Percentiles rank a stretch among this genome's conserved stretches.
These are phyloP conservation scores for Coniosporium apollinis DNA, from an alignment of 495 filamentous ascomycete genomes.

Conservation along the genomic window DNA sequence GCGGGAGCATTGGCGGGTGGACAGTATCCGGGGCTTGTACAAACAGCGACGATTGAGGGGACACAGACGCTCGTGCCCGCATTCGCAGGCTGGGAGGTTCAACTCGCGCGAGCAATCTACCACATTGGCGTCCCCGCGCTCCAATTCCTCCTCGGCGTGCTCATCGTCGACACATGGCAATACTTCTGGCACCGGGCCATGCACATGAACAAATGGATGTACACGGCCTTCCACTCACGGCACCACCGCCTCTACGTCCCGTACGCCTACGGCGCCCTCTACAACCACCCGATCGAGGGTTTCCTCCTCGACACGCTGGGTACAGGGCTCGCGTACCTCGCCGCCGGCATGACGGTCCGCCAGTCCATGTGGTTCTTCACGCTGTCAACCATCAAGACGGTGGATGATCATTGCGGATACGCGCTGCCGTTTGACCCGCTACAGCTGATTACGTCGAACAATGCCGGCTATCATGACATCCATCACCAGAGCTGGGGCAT, in stretches of 20 bases:
- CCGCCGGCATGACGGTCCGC: slow-evolving; percentile 57
- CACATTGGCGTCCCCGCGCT: slow-evolving; percentile 56
- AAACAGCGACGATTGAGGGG: slow-evolving; percentile 11
- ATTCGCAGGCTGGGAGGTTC: slow-evolving; percentile 59
- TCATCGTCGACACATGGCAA: slow-evolving; percentile 83
- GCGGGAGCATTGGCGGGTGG: slow-evolving; percentile 58
- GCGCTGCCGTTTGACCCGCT: slow-evolving; percentile 88
- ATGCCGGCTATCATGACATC: slow-evolving; percentile 89
- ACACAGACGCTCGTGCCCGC: slow-evolving; percentile 14
- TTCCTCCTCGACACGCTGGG: slow-evolving; percentile 86
- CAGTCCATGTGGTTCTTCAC: slow-evolving; percentile 78
- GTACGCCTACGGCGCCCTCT: slow-evolving; percentile 91
- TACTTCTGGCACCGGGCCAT: slow-evolving; percentile 91
- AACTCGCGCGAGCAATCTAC: slow-evolving; percentile 58
- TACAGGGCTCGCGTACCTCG: slow-evolving; percentile 62
- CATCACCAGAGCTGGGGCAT: slow-evolving; percentile 99
- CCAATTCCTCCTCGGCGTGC: slow-evolving; percentile 56
- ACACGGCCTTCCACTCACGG: slow-evolving; percentile 80
- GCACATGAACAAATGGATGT: slow-evolving; percentile 92
- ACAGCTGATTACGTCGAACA: slow-evolving; percentile 80
- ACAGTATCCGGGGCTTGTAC: slow-evolving; percentile 42
- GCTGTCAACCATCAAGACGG: slow-evolving; percentile 75
- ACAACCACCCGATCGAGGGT: slow-evolving; percentile 88
- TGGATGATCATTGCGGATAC: slow-evolving; percentile 96
- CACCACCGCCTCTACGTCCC: slow-evolving; percentile 95